phyloP scores from a whole-genome alignment of 495 filamentous ascomycete genomes.

The Xylaria longipes region DNA sequence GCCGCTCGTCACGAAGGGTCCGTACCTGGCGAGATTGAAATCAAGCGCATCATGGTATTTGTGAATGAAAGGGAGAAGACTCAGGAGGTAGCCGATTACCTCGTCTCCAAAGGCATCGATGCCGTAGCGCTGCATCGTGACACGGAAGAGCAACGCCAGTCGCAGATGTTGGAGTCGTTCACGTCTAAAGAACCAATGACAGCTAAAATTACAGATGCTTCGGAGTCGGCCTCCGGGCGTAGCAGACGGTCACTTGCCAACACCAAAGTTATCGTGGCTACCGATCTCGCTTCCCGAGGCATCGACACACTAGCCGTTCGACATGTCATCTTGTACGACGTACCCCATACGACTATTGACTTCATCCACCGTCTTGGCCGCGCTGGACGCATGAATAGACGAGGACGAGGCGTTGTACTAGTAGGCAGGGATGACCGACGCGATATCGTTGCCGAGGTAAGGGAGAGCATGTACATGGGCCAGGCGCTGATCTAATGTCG shows the following conservation, averaged over 20 bases:
- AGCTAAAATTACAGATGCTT: conserved; percentile 30
- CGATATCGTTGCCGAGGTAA: conserved; percentile 90
- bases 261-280: conserved; percentile 90
- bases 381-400: conserved; percentile 88
- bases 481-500: conserved; percentile 74
- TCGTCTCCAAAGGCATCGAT: conserved; percentile 84
- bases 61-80: conserved; percentile 96
- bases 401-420: conserved; percentile 87
- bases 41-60: conserved; percentile 92
- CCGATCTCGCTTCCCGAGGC: conserved; percentile 88
- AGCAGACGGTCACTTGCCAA: conserved; percentile 59
- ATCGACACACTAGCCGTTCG: conserved; percentile 94
- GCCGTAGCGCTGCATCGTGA: conserved; percentile 84
- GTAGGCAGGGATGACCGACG: conserved; percentile 88
- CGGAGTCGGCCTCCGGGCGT: conserved; percentile 27
- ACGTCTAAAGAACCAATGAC: conserved; percentile 61
- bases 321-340: conserved; percentile 92
- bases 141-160: conserved; percentile 71
- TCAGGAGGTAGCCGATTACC: conserved; percentile 77
- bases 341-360: conserved; percentile 94
- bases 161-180: conserved; percentile 77
- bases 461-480: conserved; percentile 92
- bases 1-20: conserved; percentile 61
- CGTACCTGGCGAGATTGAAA: conserved; percentile 54
- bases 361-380: conserved; percentile 95